phyloP scores from a whole-genome alignment of 2,329 filamentous ascomycete genomes.

The Colletotrichum sp. region DNA sequence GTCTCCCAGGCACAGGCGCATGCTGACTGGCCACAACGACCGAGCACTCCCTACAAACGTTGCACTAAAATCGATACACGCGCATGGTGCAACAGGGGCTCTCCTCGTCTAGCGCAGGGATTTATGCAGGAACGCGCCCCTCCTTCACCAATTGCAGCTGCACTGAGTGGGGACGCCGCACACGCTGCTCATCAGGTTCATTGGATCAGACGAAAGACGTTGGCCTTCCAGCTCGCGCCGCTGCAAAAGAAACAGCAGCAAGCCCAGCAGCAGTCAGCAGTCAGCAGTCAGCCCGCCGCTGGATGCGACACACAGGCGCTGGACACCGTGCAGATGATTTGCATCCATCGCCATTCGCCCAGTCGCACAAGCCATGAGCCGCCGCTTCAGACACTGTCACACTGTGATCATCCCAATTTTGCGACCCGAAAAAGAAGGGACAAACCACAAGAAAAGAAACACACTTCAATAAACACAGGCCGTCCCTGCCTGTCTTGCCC shows the following conservation, averaged over 20 bases:
- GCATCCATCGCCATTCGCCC: not conserved
- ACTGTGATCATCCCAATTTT: not conserved
- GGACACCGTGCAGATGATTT: not conserved
- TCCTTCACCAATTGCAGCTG: not conserved
- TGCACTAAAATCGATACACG: conserved; percentile 16
- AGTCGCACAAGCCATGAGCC: not conserved
- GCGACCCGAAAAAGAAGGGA: not conserved
- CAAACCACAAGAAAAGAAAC: not conserved
- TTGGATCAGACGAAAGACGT: not conserved
- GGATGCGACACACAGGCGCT: not conserved
- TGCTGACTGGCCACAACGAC: conserved; percentile 7
- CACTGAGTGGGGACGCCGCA: not conserved
- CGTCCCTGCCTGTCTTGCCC: not conserved
- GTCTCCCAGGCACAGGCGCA: conserved; percentile 5
- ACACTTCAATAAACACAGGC: not conserved
- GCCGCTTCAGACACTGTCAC: conserved; percentile 4
- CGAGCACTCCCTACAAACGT: conserved; percentile 10
- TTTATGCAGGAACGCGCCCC: conserved; percentile 23
- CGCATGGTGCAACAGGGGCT: conserved; percentile 9
- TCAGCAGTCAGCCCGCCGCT: not conserved
- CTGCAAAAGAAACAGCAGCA: not conserved
- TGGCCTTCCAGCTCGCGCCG: not conserved
- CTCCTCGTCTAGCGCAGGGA: conserved; percentile 12
- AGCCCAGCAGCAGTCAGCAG: not conserved
- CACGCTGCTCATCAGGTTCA: conserved; percentile 4